These are phyloP conservation scores for Flagelloscypha sp. DNA, from an alignment of 768 basidiomycete species.

Conservation along the genomic window DNA sequence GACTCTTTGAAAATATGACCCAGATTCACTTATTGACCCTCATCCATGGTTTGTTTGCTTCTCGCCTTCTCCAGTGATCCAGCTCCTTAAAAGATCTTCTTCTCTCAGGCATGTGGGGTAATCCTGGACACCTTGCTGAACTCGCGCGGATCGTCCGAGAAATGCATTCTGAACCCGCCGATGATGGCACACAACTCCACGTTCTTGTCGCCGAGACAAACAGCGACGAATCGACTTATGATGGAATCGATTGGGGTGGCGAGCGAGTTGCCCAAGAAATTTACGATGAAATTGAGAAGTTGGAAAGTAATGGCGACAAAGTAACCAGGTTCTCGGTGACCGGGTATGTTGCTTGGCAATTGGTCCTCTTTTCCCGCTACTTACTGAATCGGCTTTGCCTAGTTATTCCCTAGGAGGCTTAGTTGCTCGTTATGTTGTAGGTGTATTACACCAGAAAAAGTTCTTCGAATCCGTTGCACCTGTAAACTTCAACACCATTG, in stretches of 20 bases:
- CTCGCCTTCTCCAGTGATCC: too few relatives aligned
- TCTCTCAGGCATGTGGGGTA: slow-evolving; percentile 77
- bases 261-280: slow-evolving; percentile 77
- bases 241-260: slow-evolving; percentile 79
- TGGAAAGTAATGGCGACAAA: slow-evolving; percentile 43
- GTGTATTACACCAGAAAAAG: slow-evolving; percentile 49
- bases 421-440: slow-evolving; percentile 70
- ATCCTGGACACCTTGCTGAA: slow-evolving; percentile 55
- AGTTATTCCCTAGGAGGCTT: slow-evolving; percentile 68
- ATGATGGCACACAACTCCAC: slow-evolving; percentile 40
- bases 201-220: slow-evolving; percentile 63
- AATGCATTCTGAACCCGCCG: slow-evolving; percentile 22
- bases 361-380: too few relatives aligned
- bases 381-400: too few relatives aligned
- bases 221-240: slow-evolving; percentile 60
- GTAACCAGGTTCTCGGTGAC: slow-evolving; percentile 67
- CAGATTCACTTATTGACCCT: slow-evolving; percentile 35
- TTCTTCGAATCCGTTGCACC: slow-evolving; percentile 70
- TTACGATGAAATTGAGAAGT: slow-evolving; percentile 40
- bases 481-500: slow-evolving; percentile 76
- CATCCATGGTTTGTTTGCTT: slow-evolving; percentile 34
- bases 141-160: slow-evolving; percentile 46
- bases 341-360: slow-evolving; percentile 73
- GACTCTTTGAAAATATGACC: slow-evolving; percentile 17
- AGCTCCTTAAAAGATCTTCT: too few relatives aligned